Percentiles rank a stretch among this genome's conserved stretches.
Evolutionary conservation across 2,329 filamentous ascomycete species (phyloP).

Genomic region (Cordyceps militaris): DNA sequence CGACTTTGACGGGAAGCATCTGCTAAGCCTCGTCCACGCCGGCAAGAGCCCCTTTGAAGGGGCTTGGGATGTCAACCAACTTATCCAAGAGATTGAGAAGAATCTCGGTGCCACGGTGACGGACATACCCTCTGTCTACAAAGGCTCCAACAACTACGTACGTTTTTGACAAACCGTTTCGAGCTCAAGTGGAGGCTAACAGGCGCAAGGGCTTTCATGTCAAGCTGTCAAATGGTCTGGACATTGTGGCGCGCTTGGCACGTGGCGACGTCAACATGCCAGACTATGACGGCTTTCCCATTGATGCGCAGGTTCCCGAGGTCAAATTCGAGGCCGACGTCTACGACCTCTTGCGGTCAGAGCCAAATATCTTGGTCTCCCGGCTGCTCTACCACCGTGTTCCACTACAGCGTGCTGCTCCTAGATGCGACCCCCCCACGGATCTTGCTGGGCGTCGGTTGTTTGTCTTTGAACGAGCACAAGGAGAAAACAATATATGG

Average conservation of each 20-base stretch:
- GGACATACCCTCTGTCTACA: slow-evolving; percentile 20
- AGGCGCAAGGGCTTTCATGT: background rate
- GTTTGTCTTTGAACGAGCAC: background rate
- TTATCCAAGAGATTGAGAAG: slow-evolving; percentile 23
- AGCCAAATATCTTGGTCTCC: background rate
- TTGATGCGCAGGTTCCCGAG: background rate
- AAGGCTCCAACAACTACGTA: slow-evolving; percentile 25
- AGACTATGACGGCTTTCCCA: background rate
- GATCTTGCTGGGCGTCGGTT: background rate
- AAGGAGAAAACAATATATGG: background rate
- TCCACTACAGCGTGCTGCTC: background rate
- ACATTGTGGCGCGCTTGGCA: background rate
- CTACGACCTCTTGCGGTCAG: background rate
- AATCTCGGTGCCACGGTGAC: slow-evolving; percentile 16
- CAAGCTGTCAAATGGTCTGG: background rate
- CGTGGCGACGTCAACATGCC: slow-evolving; percentile 8
- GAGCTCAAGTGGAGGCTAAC: too few species aligned
- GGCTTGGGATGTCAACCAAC: slow-evolving; percentile 20
- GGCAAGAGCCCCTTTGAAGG: slow-evolving; percentile 21
- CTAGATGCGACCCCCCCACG: background rate
- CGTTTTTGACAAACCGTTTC: too few species aligned
- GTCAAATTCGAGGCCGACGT: background rate
- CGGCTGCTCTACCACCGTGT: background rate
- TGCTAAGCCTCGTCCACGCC: slow-evolving; percentile 1
- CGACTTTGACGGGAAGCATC: slow-evolving; percentile 13